Evolutionary conservation across 495 filamentous ascomycete species (phyloP).

Genomic region (Daldinia childiae): DNA sequence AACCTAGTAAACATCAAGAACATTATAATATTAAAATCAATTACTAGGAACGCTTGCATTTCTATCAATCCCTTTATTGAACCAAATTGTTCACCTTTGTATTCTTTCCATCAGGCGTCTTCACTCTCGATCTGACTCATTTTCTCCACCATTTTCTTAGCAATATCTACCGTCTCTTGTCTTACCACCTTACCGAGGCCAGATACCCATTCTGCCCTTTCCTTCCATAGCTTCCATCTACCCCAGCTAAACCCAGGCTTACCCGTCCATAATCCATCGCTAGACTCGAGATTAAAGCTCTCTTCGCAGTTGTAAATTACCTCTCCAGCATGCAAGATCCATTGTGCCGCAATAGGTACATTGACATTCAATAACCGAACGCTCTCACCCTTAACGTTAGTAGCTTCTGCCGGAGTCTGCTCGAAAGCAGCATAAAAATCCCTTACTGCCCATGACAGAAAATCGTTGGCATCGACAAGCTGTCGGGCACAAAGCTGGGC

Average conservation of each 20-base stretch:
- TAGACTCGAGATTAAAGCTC: not conserved
- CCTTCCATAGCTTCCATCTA: constrained; percentile 46
- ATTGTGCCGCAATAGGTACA: constrained; percentile 33
- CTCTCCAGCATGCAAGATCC: constrained; percentile 34
- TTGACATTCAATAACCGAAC: constrained; percentile 12
- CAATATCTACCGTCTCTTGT: constrained; percentile 34
- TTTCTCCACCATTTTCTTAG: constrained; percentile 41
- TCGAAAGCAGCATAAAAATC: constrained; percentile 40
- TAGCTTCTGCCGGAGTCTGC: not conserved
- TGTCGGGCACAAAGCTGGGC: constrained; percentile 29
- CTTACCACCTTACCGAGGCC: constrained; percentile 32
- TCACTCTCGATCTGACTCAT: constrained; percentile 26
- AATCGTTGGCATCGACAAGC: constrained; percentile 8
- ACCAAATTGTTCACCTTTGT: too few species aligned
- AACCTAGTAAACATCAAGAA: too few species aligned
- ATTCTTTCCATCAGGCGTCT: not conserved
- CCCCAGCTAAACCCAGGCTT: constrained; percentile 22
- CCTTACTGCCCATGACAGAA: constrained; percentile 13
- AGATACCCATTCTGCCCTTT: constrained; percentile 32
- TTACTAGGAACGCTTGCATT: not conserved
- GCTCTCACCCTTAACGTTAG: constrained; percentile 5
- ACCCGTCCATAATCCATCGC: constrained; percentile 22
- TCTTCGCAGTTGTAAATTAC: constrained; percentile 27
- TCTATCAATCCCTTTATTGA: not conserved
- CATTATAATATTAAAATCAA: too few species aligned